Evolutionary conservation across 345 rosid species (phyloP).

Genomic region (Turnera subulata): DNA sequence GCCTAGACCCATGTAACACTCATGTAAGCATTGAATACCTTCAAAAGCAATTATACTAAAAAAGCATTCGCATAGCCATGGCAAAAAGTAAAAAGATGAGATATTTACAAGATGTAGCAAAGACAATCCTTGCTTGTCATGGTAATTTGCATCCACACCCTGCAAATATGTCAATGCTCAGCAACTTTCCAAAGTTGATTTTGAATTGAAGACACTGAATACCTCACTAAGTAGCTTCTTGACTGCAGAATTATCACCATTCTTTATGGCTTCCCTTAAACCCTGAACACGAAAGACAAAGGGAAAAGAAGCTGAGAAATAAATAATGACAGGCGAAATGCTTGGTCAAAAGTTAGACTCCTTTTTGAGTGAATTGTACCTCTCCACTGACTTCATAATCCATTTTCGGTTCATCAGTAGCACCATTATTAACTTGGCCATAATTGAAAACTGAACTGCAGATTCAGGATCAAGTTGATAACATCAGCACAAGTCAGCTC

Average conservation of each 20-base stretch:
- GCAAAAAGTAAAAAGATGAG: slow-evolving; percentile 11
- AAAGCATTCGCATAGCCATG: background rate
- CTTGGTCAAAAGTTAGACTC: slow-evolving; percentile 5
- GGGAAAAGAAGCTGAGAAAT: background rate
- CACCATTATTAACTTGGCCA: slow-evolving; percentile 38
- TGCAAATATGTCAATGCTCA: slow-evolving; percentile 30
- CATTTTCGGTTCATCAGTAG: slow-evolving; percentile 46
- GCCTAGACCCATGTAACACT: slow-evolving; percentile 42
- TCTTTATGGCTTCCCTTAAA: slow-evolving; percentile 92
- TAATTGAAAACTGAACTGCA: slow-evolving; percentile 57
- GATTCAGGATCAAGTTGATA: slow-evolving; percentile 14
- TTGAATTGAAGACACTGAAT: slow-evolving; percentile 15
- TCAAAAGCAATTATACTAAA: background rate
- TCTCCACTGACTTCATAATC: slow-evolving; percentile 83
- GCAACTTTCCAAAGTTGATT: background rate
- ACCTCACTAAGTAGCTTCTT: slow-evolving; percentile 83
- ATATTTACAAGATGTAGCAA: slow-evolving; percentile 74
- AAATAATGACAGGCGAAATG: background rate
- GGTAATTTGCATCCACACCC: slow-evolving; percentile 93
- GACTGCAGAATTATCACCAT: slow-evolving; percentile 70
- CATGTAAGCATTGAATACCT: slow-evolving; percentile 14
- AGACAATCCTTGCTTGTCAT: slow-evolving; percentile 84
- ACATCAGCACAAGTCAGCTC: slow-evolving; percentile 13
- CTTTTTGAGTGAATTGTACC: slow-evolving; percentile 39
- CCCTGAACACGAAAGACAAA: slow-evolving; percentile 47